phyloP scores from a whole-genome alignment of 176 grass and related monocot genomes.

The Raddia guianensis region DNA sequence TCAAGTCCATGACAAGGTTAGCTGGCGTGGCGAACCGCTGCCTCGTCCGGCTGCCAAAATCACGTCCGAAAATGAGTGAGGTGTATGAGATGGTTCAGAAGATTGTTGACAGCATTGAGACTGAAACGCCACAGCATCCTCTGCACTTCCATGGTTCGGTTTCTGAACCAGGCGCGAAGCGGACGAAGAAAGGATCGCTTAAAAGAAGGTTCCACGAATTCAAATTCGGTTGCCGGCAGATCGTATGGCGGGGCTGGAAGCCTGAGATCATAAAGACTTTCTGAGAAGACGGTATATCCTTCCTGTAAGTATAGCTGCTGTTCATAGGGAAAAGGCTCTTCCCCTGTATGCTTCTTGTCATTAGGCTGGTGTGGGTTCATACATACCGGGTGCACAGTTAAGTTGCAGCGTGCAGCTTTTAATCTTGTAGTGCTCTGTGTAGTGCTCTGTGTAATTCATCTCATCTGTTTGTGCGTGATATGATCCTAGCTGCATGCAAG shows the following conservation, averaged over 20 bases:
- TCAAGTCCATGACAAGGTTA: conserved; percentile 72
- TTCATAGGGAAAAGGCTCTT: conserved; percentile 36
- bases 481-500: conserved; percentile 21
- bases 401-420: conserved; percentile 8
- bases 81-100: conserved; percentile 77
- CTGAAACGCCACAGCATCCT: conserved; percentile 59
- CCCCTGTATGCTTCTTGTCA: background rate
- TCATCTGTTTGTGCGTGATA: conserved; percentile 13
- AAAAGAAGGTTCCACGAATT: conserved; percentile 60
- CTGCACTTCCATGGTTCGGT: conserved; percentile 42
- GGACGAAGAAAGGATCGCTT: conserved; percentile 51
- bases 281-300: conserved; percentile 29
- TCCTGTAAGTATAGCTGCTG: conserved; percentile 54
- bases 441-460: conserved; percentile 21
- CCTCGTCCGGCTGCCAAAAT: conserved; percentile 62
- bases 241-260: conserved; percentile 72
- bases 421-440: conserved; percentile 28
- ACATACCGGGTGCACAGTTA: background rate
- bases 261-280: conserved; percentile 58
- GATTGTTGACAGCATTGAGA: conserved; percentile 53
- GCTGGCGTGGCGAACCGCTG: conserved; percentile 80
- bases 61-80: conserved; percentile 95
- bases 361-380: conserved; percentile 6
- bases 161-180: conserved; percentile 22
- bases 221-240: conserved; percentile 39